A percentile compares a stretch with the other conserved stretches of the same genome.
Evolutionary conservation across 129 eudicot genomes (phyloP).

Genomic region (Centella asiatica): DNA sequence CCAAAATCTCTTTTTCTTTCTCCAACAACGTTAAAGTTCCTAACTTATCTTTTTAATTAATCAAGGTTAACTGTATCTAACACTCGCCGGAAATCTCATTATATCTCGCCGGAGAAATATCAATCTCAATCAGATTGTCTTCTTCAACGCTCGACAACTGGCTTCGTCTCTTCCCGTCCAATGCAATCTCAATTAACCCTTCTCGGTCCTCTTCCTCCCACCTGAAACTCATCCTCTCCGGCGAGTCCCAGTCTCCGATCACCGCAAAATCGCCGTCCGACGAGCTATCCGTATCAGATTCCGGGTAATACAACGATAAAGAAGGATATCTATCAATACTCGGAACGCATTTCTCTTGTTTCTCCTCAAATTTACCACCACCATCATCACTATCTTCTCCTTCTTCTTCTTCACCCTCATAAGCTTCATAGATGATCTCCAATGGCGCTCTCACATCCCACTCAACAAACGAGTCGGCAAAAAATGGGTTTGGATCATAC

Average conservation of each 20-base stretch:
- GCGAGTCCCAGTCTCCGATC: constrained; percentile 34
- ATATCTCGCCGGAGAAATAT: constrained; percentile 31
- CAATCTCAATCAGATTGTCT: constrained; percentile 78
- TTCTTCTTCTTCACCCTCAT: constrained; percentile 56
- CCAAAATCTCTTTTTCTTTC: no score
- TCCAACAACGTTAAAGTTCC: no score
- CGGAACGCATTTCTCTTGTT: constrained; percentile 4
- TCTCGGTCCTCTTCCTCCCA: constrained; percentile 58
- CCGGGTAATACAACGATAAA: constrained; percentile 62
- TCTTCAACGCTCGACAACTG: constrained; percentile 47
- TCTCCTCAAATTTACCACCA: constrained; percentile 7
- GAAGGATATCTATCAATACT: constrained; percentile 42
- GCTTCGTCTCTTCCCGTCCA: constrained; percentile 34
- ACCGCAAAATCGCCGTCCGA: constrained; percentile 42
- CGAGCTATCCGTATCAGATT: constrained; percentile 53
- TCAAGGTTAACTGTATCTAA: constrained; percentile 15
- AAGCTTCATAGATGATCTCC: constrained; percentile 79
- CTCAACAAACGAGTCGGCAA: constrained; percentile 34
- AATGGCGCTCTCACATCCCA: constrained; percentile 83
- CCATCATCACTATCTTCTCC: constrained; percentile 14
- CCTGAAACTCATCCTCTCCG: constrained; percentile 31
- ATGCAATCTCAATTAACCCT: constrained; percentile 70
- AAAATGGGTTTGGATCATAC: constrained; percentile 15
- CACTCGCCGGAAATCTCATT: constrained; percentile 22
- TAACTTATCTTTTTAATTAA: no score